A percentile compares a stretch with the other conserved stretches of the same genome.
These are phyloP conservation scores for Chenopodium quinoa DNA, from an alignment of 148 eudicot species.

Conservation along the genomic window DNA sequence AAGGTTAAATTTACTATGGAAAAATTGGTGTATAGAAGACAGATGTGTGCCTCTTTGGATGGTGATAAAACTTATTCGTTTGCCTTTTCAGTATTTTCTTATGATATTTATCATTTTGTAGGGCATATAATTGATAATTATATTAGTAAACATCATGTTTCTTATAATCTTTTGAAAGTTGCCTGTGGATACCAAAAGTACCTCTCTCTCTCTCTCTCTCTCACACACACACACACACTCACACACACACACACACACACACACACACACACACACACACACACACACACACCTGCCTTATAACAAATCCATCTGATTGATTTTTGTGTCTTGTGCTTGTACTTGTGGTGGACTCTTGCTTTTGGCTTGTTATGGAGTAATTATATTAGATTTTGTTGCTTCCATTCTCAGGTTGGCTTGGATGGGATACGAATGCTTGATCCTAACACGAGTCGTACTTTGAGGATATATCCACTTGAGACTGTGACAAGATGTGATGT, in stretches of 20 bases:
- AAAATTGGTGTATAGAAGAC: too few species aligned
- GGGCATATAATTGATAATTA: not conserved
- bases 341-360: too few species aligned
- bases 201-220: not conserved
- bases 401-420: constrained; percentile 67
- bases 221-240: not conserved
- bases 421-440: constrained; percentile 99
- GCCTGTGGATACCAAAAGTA: not conserved
- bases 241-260: too few species aligned
- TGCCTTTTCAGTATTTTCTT: not conserved
- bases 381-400: not conserved
- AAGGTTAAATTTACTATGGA: too few species aligned
- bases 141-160: not conserved
- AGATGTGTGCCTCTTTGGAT: too few species aligned
- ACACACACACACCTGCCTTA: too few species aligned
- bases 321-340: not conserved
- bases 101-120: not conserved
- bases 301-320: too few species aligned
- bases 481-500: constrained; percentile 81
- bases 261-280: too few species aligned
- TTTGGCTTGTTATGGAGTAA: not conserved
- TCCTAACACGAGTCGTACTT: constrained; percentile 65
- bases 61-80: not conserved
- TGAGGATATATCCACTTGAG: constrained; percentile 88
- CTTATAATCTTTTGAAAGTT: not conserved